Percentiles rank a stretch among this genome's conserved stretches.
phyloP scores from a whole-genome alignment of 768 basidiomycete species.

The Leccinum uliginosum region DNA sequence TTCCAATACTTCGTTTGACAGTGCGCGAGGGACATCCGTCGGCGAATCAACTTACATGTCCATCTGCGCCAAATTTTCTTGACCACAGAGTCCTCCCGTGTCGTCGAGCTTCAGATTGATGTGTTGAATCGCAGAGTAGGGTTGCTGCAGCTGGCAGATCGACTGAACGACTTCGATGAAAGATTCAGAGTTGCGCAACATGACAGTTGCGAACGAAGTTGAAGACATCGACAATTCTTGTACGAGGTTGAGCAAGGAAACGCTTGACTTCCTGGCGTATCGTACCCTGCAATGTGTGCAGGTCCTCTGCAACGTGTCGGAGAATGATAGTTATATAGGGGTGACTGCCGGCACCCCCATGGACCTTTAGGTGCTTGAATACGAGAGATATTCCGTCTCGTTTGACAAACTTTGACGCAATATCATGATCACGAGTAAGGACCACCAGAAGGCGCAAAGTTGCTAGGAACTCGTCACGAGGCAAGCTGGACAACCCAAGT shows the following conservation, averaged over 20 bases:
- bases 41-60: constrained; percentile 61
- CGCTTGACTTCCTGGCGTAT: constrained; percentile 83
- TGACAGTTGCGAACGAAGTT: constrained; percentile 78
- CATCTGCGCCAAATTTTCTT: constrained; percentile 19
- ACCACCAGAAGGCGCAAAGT: constrained; percentile 79
- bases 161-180: constrained; percentile 74
- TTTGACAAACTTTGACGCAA: constrained; percentile 66
- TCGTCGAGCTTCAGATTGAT: constrained; percentile 52
- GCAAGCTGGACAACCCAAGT: constrained; percentile 58
- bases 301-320: constrained; percentile 88
- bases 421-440: constrained; percentile 66
- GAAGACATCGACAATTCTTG: constrained; percentile 61
- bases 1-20: constrained; percentile 47
- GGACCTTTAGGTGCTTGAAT: constrained; percentile 61
- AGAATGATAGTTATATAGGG: constrained; percentile 83
- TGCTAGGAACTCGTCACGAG: constrained; percentile 79
- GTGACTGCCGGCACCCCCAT: constrained; percentile 62
- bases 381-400: constrained; percentile 59
- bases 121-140: constrained; percentile 53
- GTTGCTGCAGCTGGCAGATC: constrained; percentile 67
- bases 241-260: constrained; percentile 72
- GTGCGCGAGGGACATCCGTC: constrained; percentile 21
- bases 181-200: constrained; percentile 69
- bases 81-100: constrained; percentile 11
- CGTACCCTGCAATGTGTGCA: constrained; percentile 53